A percentile compares a stretch with the other conserved stretches of the same genome.
phyloP scores from a whole-genome alignment of 192 early-diverging fungal genomes.

The Anaeromyces robustus region DNA sequence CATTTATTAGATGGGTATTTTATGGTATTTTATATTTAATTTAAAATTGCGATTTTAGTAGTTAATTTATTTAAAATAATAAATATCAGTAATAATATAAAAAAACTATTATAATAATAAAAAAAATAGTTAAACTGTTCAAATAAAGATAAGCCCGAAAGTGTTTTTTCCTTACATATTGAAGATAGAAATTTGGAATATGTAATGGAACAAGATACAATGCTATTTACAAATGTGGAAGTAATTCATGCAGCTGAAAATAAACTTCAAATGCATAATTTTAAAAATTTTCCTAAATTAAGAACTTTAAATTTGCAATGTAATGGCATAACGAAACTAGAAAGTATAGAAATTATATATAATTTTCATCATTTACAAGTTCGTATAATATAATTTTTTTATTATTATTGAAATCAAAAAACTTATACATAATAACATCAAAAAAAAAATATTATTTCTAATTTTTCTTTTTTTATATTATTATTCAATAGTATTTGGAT shows the following conservation, averaged over 20 bases:
- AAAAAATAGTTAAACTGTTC: conserved; percentile 21
- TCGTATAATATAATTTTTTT: not conserved
- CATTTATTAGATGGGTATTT: conserved; percentile 24
- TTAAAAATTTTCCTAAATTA: conserved; percentile 21
- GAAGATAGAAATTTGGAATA: conserved; percentile 14
- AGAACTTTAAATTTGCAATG: conserved; percentile 20
- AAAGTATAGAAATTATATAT: conserved; percentile 30
- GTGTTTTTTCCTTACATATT: conserved; percentile 26
- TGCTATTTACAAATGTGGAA: conserved; percentile 29
- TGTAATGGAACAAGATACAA: conserved; percentile 33
- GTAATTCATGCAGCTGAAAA: conserved; percentile 26
- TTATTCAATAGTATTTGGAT: conserved; percentile 17
- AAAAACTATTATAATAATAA: no score
- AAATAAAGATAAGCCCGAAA: conserved; percentile 21
- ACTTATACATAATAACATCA: no score
- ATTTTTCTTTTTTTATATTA: no score
- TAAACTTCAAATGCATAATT: conserved; percentile 21
- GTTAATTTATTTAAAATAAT: not conserved
- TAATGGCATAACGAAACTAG: conserved; percentile 28
- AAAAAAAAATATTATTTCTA: no score
- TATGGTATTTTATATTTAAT: conserved; percentile 13
- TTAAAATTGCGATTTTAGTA: no score
- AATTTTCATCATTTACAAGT: conserved; percentile 22
- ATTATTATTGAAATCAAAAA: conserved; percentile 2
- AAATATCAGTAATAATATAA: not conserved